Evolutionary conservation across 1,139 yeast species (phyloP).

Genomic region (Zygoascus hellenicus): DNA sequence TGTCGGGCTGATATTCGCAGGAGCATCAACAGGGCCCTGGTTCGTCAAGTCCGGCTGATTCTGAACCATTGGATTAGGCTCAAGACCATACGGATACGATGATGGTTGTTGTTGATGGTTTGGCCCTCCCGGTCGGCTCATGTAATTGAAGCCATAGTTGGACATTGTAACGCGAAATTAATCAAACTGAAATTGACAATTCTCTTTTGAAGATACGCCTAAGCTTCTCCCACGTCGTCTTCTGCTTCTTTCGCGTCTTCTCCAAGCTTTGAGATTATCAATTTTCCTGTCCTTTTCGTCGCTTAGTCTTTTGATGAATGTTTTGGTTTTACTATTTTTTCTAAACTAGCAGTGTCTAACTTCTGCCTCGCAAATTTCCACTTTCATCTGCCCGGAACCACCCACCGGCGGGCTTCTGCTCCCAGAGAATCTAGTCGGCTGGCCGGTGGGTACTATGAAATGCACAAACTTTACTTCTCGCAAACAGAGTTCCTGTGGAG

Average conservation of each 20-base stretch:
- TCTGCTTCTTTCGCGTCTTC: not conserved
- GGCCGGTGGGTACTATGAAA: too few relatives aligned
- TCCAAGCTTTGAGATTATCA: not conserved
- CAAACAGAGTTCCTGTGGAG: too few relatives aligned
- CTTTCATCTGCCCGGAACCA: too few relatives aligned
- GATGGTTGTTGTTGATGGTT: conserved; percentile 10
- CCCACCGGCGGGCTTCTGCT: too few relatives aligned
- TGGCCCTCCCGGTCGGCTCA: conserved; percentile 6
- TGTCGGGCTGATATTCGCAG: not conserved
- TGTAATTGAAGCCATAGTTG: conserved; percentile 3
- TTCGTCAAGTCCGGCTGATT: too few relatives aligned
- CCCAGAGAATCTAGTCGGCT: too few relatives aligned
- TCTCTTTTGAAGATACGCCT: not conserved
- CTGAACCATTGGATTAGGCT: not conserved
- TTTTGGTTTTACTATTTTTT: too few relatives aligned
- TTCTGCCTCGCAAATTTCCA: too few relatives aligned
- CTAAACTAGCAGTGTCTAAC: too few relatives aligned
- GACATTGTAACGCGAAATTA: not conserved
- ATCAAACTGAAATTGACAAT: not conserved
- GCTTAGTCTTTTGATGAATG: not conserved
- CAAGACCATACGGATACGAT: not conserved
- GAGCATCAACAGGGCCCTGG: not conserved
- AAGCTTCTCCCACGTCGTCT: not conserved
- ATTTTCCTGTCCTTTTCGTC: not conserved
- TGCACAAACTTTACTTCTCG: too few relatives aligned